Conservation (phyloP, 495 filamentous ascomycete genomes). For the Penicillium tannophilum region DNA sequence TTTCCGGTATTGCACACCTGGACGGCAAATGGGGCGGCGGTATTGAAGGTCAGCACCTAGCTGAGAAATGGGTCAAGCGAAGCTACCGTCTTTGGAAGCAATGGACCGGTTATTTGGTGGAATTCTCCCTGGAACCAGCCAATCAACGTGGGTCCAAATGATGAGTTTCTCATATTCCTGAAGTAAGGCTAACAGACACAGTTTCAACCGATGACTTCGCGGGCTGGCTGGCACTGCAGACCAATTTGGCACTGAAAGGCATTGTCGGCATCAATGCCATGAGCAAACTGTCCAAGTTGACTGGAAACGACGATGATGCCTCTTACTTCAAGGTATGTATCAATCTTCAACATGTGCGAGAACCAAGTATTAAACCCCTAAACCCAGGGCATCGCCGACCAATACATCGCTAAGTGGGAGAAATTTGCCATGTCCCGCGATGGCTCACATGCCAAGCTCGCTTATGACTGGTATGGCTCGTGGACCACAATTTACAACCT, state of each 20-base stretch:
- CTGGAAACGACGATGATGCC: slow-evolving; percentile 67
- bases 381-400: slow-evolving; percentile 62
- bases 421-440: slow-evolving; percentile 80
- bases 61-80: slow-evolving; percentile 58
- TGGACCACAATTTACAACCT: slow-evolving; percentile 97
- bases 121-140: slow-evolving; percentile 80
- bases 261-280: slow-evolving; percentile 95
- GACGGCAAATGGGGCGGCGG: slow-evolving; percentile 57
- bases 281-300: slow-evolving; percentile 74
- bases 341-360: not conserved
- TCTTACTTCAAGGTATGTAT: slow-evolving; percentile 60
- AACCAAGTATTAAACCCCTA: not conserved
- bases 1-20: slow-evolving; percentile 48
- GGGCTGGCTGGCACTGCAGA: slow-evolving; percentile 88
- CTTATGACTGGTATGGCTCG: slow-evolving; percentile 92
- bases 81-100: slow-evolving; percentile 86
- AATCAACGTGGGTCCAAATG: slow-evolving; percentile 64
- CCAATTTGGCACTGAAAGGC: slow-evolving; percentile 90
- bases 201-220: slow-evolving; percentile 95
- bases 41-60: slow-evolving; percentile 47
- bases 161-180: not conserved
- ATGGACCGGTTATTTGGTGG: slow-evolving; percentile 89
- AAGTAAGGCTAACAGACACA: slow-evolving; percentile 6
- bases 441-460: slow-evolving; percentile 80
- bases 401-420: slow-evolving; percentile 84